Evolutionary conservation across 805 yeast species (phyloP), one percentile per base, ranked within the genome.

Genomic region (Sugiyamaella marilandica): DNA sequence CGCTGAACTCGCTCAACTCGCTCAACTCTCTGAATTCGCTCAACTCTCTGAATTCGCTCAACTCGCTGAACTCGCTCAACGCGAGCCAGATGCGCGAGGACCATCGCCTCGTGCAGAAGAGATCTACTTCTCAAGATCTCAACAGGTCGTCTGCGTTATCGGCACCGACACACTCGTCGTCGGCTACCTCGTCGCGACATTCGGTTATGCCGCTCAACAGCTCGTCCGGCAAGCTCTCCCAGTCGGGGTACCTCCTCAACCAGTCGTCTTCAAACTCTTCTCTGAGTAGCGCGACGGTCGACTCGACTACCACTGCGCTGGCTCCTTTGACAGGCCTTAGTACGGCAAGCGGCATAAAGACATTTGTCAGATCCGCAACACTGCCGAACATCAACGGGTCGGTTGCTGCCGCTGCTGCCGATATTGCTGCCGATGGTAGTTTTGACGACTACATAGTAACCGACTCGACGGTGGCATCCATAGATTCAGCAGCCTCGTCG

Each of bases 301-400:
- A n/a, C 16, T 16, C 14, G 13, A 39, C 4, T 21, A 24, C 43
- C 9, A 39, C 19, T 19, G 29, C 7, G 7, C 29, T 24, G 29
- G 29, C 29, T 24, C 37, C n/a, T 34, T 5, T n/a, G 16, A n/a
- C n/a, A 5, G 43, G 43, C 5, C 7, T 10, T 39, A 36, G 14
- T 10, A 10, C 41, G 10, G 9, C 11, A 19, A n/a, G n/a, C n/a
- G 29, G 29, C 29, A 29, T 21, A 10, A 7, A 21, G 1, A n/a
- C 9, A 2, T 19, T 52, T 37, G 16, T 52, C 13, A 49, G 50
- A 37, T 55, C 58, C 10, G 52, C 45, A 14, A 55, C 58, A 29
- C 14, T 50, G 16, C 47, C 54, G 16, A 56, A 53, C 34, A 36
- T 55, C 31, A 24, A 34, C 11, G 18, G 32, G 8, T 31, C 26